A percentile compares a stretch with the other conserved stretches of the same genome.
phyloP scores from a whole-genome alignment of 768 basidiomycete genomes.

The Boletus subcaerulescens region DNA sequence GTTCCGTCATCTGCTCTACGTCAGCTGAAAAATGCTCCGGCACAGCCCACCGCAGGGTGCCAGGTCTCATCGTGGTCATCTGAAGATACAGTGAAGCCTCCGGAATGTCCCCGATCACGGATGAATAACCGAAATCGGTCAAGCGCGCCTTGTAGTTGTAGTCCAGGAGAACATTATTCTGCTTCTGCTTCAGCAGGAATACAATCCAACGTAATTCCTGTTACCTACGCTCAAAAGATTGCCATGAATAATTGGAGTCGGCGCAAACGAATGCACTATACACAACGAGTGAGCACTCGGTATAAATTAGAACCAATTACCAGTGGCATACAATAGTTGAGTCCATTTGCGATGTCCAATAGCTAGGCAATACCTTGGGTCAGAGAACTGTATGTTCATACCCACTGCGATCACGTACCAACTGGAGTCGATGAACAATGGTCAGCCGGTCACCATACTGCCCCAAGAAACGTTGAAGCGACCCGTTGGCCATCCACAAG shows the following conservation, averaged over 20 bases:
- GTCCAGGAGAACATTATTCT: conserved; percentile 7
- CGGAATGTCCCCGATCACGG: not conserved
- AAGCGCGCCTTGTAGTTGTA: not conserved
- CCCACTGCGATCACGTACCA: not conserved
- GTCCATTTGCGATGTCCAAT: conserved; percentile 6
- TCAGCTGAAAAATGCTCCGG: conserved; percentile 24
- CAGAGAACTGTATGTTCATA: not conserved
- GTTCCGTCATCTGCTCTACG: not conserved
- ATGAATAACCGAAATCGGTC: conserved; percentile 1
- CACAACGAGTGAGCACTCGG: too few relatives aligned
- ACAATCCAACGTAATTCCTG: not conserved
- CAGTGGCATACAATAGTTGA: conserved; percentile 1
- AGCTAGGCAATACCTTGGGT: not conserved
- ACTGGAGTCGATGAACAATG: not conserved
- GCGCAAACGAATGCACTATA: conserved; percentile 7
- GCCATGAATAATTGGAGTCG: conserved; percentile 8
- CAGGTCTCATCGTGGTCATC: conserved; percentile 28
- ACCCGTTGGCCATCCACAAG: conserved; percentile 2
- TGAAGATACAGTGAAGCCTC: not conserved
- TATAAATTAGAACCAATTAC: too few relatives aligned
- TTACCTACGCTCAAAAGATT: conserved; percentile 8
- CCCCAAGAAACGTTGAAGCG: not conserved
- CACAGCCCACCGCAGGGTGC: conserved; percentile 44
- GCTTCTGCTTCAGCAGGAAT: not conserved
- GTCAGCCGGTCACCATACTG: not conserved